These are phyloP conservation scores for Pisolithus microcarpus DNA, from an alignment of 768 basidiomycete species.

Conservation along the genomic window DNA sequence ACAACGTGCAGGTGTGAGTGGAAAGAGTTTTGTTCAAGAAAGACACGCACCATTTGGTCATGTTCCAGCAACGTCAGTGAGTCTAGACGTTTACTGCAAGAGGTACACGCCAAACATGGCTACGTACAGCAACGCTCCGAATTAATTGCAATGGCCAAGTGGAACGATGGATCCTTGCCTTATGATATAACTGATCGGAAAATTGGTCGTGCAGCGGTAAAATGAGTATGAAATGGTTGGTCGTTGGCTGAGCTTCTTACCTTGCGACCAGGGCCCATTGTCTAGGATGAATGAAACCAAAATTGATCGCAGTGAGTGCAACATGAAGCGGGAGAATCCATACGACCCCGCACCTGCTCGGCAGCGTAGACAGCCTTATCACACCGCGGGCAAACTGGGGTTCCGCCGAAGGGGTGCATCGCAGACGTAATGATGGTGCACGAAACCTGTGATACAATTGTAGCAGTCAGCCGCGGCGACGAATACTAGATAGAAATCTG, in stretches of 20 bases:
- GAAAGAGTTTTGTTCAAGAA: not conserved
- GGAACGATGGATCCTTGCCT: slow-evolving; percentile 35
- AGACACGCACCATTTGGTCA: slow-evolving; percentile 62
- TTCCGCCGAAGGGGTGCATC: slow-evolving; percentile 72
- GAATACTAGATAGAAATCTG: no score
- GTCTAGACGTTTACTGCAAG: slow-evolving; percentile 73
- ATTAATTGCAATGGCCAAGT: slow-evolving; percentile 1
- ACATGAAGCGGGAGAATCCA: no score
- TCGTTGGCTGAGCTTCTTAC: slow-evolving; percentile 34
- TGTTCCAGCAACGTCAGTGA: slow-evolving; percentile 75
- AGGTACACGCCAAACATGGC: slow-evolving; percentile 75
- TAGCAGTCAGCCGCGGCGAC: not conserved
- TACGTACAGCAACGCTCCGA: slow-evolving; percentile 19
- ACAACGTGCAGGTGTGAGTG: not conserved
- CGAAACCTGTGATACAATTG: not conserved
- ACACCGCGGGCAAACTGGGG: slow-evolving; percentile 68
- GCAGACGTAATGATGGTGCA: slow-evolving; percentile 1
- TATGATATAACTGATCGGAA: slow-evolving; percentile 62
- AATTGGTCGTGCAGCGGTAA: not conserved
- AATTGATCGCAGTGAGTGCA: no score
- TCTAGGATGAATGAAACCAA: slow-evolving; percentile 31
- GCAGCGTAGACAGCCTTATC: slow-evolving; percentile 77
- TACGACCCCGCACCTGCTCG: slow-evolving; percentile 55
- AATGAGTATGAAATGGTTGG: not conserved
- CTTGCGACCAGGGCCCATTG: slow-evolving; percentile 84